These are phyloP conservation scores for Trichophyton schoenleinii DNA, from an alignment of 2,329 filamentous ascomycete genomes.

Conservation along the genomic window DNA sequence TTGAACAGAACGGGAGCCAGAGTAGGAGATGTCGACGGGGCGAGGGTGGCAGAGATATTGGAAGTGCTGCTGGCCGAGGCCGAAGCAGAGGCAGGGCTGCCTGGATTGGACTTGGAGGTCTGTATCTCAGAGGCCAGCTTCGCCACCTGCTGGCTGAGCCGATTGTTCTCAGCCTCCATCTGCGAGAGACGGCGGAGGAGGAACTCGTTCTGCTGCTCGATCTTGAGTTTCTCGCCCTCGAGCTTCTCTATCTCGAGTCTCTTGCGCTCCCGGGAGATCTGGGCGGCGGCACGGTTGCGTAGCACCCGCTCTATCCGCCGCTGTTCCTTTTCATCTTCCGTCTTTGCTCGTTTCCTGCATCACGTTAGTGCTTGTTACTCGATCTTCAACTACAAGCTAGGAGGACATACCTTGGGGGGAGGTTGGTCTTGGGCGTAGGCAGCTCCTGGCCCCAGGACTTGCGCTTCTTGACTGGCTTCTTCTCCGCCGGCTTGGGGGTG, in stretches of 20 bases:
- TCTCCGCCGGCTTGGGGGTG: slow-evolving; percentile 36
- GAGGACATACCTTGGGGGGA: slow-evolving; percentile 63
- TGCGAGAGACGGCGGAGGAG: slow-evolving; percentile 52
- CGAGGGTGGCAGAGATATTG: slow-evolving; percentile 22
- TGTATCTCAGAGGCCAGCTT: slow-evolving; percentile 38
- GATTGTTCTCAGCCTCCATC: slow-evolving; percentile 44
- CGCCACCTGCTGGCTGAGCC: slow-evolving; percentile 39
- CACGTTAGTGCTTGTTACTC: background rate
- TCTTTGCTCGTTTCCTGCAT: slow-evolving; percentile 85
- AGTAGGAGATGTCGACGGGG: slow-evolving; percentile 26
- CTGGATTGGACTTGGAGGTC: slow-evolving; percentile 23
- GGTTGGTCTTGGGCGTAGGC: slow-evolving; percentile 89
- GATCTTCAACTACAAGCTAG: too few species aligned
- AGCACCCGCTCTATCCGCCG: slow-evolving; percentile 93
- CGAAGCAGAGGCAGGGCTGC: background rate
- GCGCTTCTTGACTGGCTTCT: slow-evolving; percentile 78
- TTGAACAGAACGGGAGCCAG: slow-evolving; percentile 33
- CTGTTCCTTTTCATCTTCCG: slow-evolving; percentile 97
- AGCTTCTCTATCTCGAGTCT: slow-evolving; percentile 78
- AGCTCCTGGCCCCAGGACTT: slow-evolving; percentile 98
- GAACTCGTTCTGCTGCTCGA: slow-evolving; percentile 60
- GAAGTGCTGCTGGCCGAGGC: background rate
- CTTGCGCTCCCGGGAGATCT: slow-evolving; percentile 92
- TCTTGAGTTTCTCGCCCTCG: slow-evolving; percentile 48
- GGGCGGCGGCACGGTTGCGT: slow-evolving; percentile 86